Base-by-base conservation (phyloP, 257 asterid species). In the Rhazya stricta region DNA sequence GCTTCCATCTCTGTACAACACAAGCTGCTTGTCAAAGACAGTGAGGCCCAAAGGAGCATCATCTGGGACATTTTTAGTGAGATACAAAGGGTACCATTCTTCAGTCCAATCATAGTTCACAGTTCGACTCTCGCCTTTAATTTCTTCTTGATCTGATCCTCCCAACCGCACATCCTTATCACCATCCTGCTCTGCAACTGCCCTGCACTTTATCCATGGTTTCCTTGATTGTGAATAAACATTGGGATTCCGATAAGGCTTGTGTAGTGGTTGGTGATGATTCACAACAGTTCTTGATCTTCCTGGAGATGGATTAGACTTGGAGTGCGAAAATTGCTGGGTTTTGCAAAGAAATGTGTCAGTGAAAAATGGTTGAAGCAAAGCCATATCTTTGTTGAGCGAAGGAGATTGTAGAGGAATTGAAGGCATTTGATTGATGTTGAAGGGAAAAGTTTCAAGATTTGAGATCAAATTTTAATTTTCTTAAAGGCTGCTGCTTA, bases 51-150 rank as follows among this genome's bases (percentile, higher is more conserved):
- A 78, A 43, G 98, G 97, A 56, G 98, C 90, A 82, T 93, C 97
- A 75, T 93, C 96, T 11, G 97, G 98, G 46, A 93, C 89, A 79
- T 93, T 74, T 79, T 88, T 87, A 34, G 98, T 82, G 29, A 93
- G 88, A 76, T 93, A 93, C 11, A 93, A 87, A 46, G 98, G 98
- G 74, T 93, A 93, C 98, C 98, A 93, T 69, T 93, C 98, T 71
- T 90, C 86, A 65, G 89, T 88, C 98, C 98, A 93, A 57, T 91
- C 91, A 77, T 91, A 93, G 19, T 73, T 82, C 77, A 81, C 97
- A 53, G 36, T 79, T 70, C 75, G 88, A 9, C 78, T 79, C 71
- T 81, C 67, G 21, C 39, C 88, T 51, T 50, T 72, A 57, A 67
- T 84, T 77, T 85, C 93, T 77, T 87, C 95, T 68, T 79, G 71